phyloP scores from a whole-genome alignment of 768 basidiomycete genomes.

The Termitomyces sp. region DNA sequence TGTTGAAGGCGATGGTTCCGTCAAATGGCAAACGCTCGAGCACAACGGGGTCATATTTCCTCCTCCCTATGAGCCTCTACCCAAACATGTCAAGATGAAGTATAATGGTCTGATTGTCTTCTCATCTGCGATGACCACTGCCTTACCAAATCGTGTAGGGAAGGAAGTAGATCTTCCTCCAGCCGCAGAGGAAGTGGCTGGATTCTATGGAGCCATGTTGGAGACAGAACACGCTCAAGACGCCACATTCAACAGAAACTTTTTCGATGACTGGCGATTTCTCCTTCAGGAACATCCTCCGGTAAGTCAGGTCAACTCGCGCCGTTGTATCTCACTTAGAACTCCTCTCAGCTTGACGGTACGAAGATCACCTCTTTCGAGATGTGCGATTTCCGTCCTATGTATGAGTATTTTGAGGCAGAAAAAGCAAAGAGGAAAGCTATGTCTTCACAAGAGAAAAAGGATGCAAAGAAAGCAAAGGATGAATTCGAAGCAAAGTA shows the following conservation, averaged over 20 bases:
- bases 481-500: constrained; percentile 84
- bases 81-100: constrained; percentile 83
- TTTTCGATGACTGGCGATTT: constrained; percentile 85
- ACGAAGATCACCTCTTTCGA: constrained; percentile 71
- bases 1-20: constrained; percentile 64
- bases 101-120: constrained; percentile 68
- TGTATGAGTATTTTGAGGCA: constrained; percentile 87
- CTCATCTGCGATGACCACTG: constrained; percentile 2
- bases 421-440: constrained; percentile 94
- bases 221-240: constrained; percentile 93
- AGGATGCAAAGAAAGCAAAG: constrained; percentile 79
- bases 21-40: constrained; percentile 94
- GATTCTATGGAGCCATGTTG: constrained; percentile 90
- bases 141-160: constrained; percentile 38
- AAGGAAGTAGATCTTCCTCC: constrained; percentile 72
- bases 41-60: constrained; percentile 96
- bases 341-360: constrained; percentile 50
- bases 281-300: constrained; percentile 80
- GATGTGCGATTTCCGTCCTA: constrained; percentile 89
- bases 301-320: constrained; percentile 37
- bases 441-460: constrained; percentile 82
- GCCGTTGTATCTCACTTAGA: background rate
- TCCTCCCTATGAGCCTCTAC: constrained; percentile 85
- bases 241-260: constrained; percentile 85
- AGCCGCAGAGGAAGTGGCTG: constrained; percentile 93